Evolutionary conservation across 2,329 filamentous ascomycete genomes (phyloP).

Genomic region (Fusarium kyushuense): DNA sequence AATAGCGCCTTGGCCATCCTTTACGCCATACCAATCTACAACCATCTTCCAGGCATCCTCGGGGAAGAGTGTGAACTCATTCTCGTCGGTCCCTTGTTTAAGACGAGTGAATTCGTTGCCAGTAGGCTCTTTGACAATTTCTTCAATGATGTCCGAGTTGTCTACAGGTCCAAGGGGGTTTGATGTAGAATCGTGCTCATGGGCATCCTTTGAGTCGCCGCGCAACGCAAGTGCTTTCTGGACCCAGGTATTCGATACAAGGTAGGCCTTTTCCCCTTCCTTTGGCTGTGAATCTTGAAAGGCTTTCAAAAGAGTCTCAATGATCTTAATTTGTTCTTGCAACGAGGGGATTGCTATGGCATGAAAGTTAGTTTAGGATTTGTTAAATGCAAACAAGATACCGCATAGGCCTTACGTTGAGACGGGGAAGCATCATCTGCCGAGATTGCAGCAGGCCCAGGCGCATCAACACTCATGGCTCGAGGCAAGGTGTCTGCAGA

Average conservation of each 20-base stretch:
- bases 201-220: constrained; percentile 66
- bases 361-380: constrained; percentile 31
- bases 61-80: constrained; percentile 82
- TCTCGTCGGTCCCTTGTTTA: constrained; percentile 73
- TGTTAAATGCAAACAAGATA: neutral
- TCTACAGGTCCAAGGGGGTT: constrained; percentile 81
- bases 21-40: constrained; percentile 83
- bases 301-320: constrained; percentile 70
- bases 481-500: constrained; percentile 48
- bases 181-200: constrained; percentile 70
- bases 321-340: constrained; percentile 76
- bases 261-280: constrained; percentile 80
- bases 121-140: constrained; percentile 64
- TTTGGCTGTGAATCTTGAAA: constrained; percentile 65
- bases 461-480: constrained; percentile 58
- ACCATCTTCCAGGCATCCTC: constrained; percentile 85
- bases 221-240: constrained; percentile 76
- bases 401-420: constrained; percentile 46
- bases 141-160: constrained; percentile 83
- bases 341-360: constrained; percentile 54
- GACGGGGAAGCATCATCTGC: constrained; percentile 35
- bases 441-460: constrained; percentile 46
- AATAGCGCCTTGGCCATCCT: constrained; percentile 76
- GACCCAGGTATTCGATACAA: constrained; percentile 86
- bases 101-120: constrained; percentile 76